These are phyloP conservation scores for Cladorrhinum samala DNA, from an alignment of 495 filamentous ascomycete species.

Conservation along the genomic window DNA sequence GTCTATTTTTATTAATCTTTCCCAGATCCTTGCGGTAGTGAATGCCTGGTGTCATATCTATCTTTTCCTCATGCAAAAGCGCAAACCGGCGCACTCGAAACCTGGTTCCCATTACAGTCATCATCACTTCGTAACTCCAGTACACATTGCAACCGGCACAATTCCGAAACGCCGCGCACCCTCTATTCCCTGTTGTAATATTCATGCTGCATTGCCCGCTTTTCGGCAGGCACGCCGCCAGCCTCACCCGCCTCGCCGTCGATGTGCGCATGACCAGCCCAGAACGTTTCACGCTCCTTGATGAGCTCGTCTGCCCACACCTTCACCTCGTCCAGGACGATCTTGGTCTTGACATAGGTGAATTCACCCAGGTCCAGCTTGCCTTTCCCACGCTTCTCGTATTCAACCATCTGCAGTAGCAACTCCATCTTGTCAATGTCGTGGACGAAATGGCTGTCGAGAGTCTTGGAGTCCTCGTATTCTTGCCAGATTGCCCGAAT, in stretches of 20 bases:
- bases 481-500: conserved; percentile 82
- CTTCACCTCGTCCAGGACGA: conserved; percentile 70
- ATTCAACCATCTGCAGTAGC: conserved; percentile 91
- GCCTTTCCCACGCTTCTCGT: conserved; percentile 66
- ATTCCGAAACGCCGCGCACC: too few species aligned
- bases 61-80: too few species aligned
- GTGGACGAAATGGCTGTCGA: conserved; percentile 84
- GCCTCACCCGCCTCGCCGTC: conserved; percentile 35
- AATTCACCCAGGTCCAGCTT: conserved; percentile 79
- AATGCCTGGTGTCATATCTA: too few species aligned
- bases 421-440: conserved; percentile 97
- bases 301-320: conserved; percentile 73
- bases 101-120: too few species aligned
- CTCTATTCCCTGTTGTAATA: conserved; percentile 34
- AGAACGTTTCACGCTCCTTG: conserved; percentile 68
- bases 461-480: conserved; percentile 80
- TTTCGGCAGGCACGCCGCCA: conserved; percentile 33
- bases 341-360: conserved; percentile 60
- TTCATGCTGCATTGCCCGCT: conserved; percentile 32
- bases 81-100: too few species aligned
- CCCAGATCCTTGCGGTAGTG: too few species aligned
- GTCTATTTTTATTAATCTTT: too few species aligned
- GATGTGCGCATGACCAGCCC: conserved; percentile 46
- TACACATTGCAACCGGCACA: too few species aligned
- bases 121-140: neutral